phyloP scores from a whole-genome alignment of 192 early-diverging fungal species.

The Backusella macrospora region DNA sequence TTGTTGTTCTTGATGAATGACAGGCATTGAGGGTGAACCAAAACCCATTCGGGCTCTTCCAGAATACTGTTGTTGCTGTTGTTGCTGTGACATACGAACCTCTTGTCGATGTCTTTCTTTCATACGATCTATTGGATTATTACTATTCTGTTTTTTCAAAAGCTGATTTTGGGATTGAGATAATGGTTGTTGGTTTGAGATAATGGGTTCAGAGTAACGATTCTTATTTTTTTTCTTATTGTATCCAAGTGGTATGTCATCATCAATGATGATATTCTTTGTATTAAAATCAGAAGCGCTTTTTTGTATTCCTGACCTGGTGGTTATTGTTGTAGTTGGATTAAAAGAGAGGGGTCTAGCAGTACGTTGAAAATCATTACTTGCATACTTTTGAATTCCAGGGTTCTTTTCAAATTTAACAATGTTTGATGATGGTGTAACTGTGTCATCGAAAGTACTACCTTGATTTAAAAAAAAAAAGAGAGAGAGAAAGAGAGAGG shows the following conservation, averaged over 20 bases:
- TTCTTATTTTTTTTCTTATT: neutral
- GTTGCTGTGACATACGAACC: neutral
- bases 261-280: neutral
- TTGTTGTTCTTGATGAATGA: slow-evolving; percentile 6
- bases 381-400: neutral
- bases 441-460: neutral
- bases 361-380: neutral
- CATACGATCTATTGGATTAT: slow-evolving; percentile 21
- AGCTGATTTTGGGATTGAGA: neutral
- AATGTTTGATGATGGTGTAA: neutral
- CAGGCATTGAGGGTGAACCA: slow-evolving; percentile 25
- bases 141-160: neutral
- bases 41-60: neutral
- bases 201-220: neutral
- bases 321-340: neutral
- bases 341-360: slow-evolving; percentile 9
- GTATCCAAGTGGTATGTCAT: neutral
- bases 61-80: neutral
- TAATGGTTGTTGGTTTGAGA: neutral
- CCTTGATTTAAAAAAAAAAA: neutral
- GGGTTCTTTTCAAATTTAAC: neutral
- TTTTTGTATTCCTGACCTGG: neutral
- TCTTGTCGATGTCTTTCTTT: slow-evolving; percentile 32
- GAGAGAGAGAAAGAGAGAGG: neutral
- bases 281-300: neutral